These are phyloP conservation scores for Apiotrichum akiyoshidainum DNA, from an alignment of 1,284 basidiomycete genomes.

Conservation along the genomic window DNA sequence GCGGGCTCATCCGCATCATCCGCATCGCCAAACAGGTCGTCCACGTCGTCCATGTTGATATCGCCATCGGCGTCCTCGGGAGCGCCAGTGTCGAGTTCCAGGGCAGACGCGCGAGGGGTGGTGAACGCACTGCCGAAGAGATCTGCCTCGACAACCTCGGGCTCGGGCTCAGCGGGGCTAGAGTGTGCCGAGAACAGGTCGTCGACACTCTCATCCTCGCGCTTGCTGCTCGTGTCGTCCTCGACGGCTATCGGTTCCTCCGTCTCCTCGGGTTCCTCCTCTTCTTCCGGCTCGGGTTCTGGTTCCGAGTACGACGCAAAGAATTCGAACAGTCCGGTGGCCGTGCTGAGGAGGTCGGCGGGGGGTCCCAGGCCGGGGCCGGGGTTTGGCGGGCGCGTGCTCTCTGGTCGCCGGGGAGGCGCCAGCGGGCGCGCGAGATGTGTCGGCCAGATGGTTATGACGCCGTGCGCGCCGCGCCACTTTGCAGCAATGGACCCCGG, in stretches of 20 bases:
- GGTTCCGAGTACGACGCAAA: slow-evolving; percentile 32
- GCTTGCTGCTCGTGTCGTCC: slow-evolving; percentile 23
- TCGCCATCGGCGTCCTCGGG: neutral
- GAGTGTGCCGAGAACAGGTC: slow-evolving; percentile 42
- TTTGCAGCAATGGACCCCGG: slow-evolving; percentile 10
- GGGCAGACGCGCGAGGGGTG: slow-evolving; percentile 5
- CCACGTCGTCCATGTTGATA: slow-evolving; percentile 14
- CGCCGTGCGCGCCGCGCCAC: slow-evolving; percentile 27
- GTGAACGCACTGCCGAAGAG: slow-evolving; percentile 13
- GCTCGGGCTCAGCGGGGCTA: slow-evolving; percentile 5
- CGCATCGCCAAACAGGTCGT: slow-evolving; percentile 24
- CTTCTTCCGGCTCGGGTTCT: slow-evolving; percentile 7
- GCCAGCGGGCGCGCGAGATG: slow-evolving; percentile 25
- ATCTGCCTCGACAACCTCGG: slow-evolving; percentile 6
- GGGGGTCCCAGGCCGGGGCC: slow-evolving; percentile 13
- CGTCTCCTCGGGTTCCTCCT: slow-evolving; percentile 14
- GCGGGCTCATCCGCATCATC: slow-evolving; percentile 4
- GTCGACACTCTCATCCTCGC: slow-evolving; percentile 23
- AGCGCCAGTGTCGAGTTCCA: slow-evolving; percentile 5
- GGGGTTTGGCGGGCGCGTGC: neutral
- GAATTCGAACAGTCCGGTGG: slow-evolving; percentile 35
- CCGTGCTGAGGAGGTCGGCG: slow-evolving; percentile 29
- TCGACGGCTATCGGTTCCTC: slow-evolving; percentile 13
- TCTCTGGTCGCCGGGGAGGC: neutral
- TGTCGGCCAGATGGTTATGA: slow-evolving; percentile 44